Evolutionary conservation across 139 green algal genomes (phyloP).

Genomic region (Closterium sp.): DNA sequence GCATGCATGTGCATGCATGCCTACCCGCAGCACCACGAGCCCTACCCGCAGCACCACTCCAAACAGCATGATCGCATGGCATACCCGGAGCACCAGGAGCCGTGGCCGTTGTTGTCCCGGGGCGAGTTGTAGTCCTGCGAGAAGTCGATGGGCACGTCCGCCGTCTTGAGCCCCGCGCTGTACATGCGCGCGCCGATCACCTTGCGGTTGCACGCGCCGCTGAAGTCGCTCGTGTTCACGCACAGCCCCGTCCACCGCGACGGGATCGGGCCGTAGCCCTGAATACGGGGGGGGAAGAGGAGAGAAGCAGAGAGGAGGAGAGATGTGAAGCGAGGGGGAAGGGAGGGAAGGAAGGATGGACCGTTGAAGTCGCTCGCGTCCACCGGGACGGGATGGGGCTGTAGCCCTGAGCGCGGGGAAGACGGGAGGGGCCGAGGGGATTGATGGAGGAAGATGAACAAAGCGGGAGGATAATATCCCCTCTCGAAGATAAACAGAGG

Average conservation of each 20-base stretch:
- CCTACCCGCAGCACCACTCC: not conserved
- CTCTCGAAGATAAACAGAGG: no score
- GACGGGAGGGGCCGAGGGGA: not conserved
- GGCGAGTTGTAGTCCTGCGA: not conserved
- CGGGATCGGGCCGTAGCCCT: not conserved
- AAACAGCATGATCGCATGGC: no score
- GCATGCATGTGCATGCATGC: no score
- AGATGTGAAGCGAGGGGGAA: no score
- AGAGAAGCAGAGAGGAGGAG: not conserved
- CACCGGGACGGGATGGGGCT: not conserved
- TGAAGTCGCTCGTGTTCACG: not conserved
- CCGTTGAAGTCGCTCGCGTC: not conserved
- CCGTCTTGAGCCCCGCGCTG: slow-evolving; percentile 1
- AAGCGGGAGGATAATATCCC: no score
- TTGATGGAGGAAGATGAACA: not conserved
- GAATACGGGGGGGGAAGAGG: no score
- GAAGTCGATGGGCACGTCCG: slow-evolving; percentile 1
- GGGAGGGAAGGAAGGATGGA: not conserved
- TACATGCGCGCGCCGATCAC: slow-evolving; percentile 23
- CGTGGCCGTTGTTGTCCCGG: slow-evolving; percentile 22
- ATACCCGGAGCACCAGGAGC: not conserved
- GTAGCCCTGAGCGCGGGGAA: not conserved
- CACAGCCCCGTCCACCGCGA: not conserved
- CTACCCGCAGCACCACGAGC: no score
- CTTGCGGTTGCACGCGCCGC: slow-evolving; percentile 19